Base-by-base conservation (phyloP, 2,329 filamentous ascomycete genomes). In the Triangularia setosa region DNA sequence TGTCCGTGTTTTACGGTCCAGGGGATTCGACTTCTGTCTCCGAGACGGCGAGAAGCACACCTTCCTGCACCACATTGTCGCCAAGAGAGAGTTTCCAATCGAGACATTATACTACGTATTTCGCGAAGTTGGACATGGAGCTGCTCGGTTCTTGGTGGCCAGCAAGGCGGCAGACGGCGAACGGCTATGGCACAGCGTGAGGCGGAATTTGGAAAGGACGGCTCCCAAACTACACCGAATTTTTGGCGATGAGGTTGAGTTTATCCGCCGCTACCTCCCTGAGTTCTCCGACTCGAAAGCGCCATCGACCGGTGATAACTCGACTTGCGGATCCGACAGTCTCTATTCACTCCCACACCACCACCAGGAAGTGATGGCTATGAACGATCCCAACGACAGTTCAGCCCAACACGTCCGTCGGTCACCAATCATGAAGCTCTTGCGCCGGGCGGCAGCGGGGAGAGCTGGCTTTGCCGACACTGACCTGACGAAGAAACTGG, bases 181-280 rank as follows among this genome's bases (percentile, higher is more conserved):
- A 35, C 63, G 70, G 44, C 30, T 72, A 25, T 72, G 69, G 66
- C 66, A 71, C 62, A 70, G 70, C 65, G 62, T 72, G 60, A 66
- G 70, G 30, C 60, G 65, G 33, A 72, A 72, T 53, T 65, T 72
- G 18, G 65, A 67, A 12, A 60, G 64, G 54, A 58, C 66, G 5
- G 65, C 67, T 8, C 68, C 67, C 0, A 72, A 72, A 56, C 67
- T 72, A 9, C 69, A 69, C 60, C 68, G 70, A 56, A 69, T 72
- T 16, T 72, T 72, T 40, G 70, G 70, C 58, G 70, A 72, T 64
- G 70, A 72, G 40, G 61, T 63, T 23, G 70, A 72, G 65, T 71
- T 72, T 35, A 67, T 70, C 64, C 68, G 70, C 16, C 68, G 70
- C 14, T 72, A 72, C 24, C 67, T 72, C 4, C 70, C 70, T 58